A percentile compares a stretch with the other conserved stretches of the same genome.
Evolutionary conservation across 164 flowering plant genomes (phyloP).

Genomic region (Nelumbo lutea): DNA sequence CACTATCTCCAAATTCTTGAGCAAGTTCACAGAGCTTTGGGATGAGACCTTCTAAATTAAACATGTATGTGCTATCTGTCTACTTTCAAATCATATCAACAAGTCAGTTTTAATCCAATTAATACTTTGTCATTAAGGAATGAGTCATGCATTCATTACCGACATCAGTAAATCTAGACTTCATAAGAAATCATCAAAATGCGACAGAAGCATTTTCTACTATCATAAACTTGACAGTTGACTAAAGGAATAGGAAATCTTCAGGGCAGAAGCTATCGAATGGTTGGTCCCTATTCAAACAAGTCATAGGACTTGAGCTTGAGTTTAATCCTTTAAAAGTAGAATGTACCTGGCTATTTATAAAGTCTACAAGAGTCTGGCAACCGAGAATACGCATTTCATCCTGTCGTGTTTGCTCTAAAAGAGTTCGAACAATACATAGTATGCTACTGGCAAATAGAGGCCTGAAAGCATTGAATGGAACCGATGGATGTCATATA

Average conservation of each 20-base stretch:
- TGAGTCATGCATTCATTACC: too few species aligned
- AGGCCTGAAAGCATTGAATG: slow-evolving; percentile 55
- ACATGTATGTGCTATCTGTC: slow-evolving; percentile 78
- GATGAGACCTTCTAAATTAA: slow-evolving; percentile 86
- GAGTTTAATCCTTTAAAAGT: background rate
- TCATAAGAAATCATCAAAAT: background rate
- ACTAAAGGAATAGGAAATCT: background rate
- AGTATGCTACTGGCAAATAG: slow-evolving; percentile 74
- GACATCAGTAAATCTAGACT: background rate
- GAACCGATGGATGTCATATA: slow-evolving; percentile 15
- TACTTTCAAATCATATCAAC: slow-evolving; percentile 20
- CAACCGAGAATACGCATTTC: slow-evolving; percentile 73
- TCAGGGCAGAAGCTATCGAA: background rate
- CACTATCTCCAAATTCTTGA: slow-evolving; percentile 71
- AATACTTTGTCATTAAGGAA: background rate
- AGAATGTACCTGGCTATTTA: slow-evolving; percentile 63
- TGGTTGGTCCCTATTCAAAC: background rate
- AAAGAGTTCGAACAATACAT: slow-evolving; percentile 55
- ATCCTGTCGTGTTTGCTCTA: slow-evolving; percentile 69
- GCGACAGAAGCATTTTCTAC: background rate
- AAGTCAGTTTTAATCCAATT: slow-evolving; percentile 4
- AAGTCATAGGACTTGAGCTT: background rate
- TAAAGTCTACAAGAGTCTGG: slow-evolving; percentile 65
- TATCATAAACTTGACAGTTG: background rate
- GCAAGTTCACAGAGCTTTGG: slow-evolving; percentile 81